phyloP scores from a whole-genome alignment of 208 protist species.

The Leishmania tarentolae region DNA sequence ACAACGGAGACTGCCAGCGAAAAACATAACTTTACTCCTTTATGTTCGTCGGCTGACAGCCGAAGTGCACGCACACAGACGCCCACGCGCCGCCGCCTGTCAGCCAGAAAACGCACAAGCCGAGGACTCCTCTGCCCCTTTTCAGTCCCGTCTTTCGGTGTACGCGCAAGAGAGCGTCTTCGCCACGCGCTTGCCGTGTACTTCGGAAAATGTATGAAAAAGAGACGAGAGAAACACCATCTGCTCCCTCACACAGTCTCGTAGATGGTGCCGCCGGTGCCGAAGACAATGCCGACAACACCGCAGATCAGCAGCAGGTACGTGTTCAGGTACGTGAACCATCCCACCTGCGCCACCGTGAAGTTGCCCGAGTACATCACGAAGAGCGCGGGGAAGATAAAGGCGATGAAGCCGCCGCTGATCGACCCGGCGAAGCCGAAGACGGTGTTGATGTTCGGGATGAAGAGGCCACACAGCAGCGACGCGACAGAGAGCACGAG shows the following conservation, averaged over 20 bases:
- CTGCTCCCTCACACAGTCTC: not conserved
- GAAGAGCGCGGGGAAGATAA: slow-evolving; percentile 62
- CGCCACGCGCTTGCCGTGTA: no score
- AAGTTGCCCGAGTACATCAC: slow-evolving; percentile 66
- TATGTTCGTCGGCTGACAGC: no score
- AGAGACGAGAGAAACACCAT: no score
- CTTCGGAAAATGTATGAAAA: no score
- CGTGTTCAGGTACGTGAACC: slow-evolving; percentile 57
- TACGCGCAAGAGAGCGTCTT: no score
- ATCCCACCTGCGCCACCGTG: slow-evolving; percentile 37
- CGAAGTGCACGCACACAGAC: no score
- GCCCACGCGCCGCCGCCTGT: no score
- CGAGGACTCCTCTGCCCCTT: no score
- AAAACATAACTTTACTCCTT: no score
- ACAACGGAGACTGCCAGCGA: no score
- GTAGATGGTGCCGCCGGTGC: slow-evolving; percentile 37
- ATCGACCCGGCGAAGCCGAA: slow-evolving; percentile 59
- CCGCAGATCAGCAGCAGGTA: slow-evolving; percentile 50
- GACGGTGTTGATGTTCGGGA: slow-evolving; percentile 74
- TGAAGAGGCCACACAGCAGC: slow-evolving; percentile 69
- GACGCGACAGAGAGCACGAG: slow-evolving; percentile 27
- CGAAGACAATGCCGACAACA: slow-evolving; percentile 39
- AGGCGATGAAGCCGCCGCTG: slow-evolving; percentile 60
- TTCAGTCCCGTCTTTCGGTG: no score
- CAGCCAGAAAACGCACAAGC: no score